Percentiles rank a stretch among this genome's conserved stretches.
Conservation (phyloP, 768 basidiomycete species). For the Amanita subjunquillea region DNA sequence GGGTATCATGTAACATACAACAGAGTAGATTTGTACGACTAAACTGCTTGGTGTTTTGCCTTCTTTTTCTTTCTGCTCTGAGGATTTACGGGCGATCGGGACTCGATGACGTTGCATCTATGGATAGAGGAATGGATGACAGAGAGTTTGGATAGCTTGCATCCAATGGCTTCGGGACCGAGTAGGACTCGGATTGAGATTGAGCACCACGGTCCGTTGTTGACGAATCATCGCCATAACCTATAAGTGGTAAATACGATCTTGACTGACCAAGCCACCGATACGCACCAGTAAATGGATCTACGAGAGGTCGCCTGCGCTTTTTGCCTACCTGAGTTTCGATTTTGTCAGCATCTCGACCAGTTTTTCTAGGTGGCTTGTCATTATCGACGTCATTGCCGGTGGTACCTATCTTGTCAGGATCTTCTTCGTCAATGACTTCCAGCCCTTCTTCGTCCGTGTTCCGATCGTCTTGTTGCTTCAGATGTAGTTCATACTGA, state of each 20-base stretch:
- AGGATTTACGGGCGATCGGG: conserved; percentile 5
- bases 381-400: conserved; percentile 9
- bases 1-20: background rate
- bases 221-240: conserved; percentile 23
- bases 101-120: conserved; percentile 3
- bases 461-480: conserved; percentile 33
- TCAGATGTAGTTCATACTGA: conserved; percentile 48
- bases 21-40: conserved; percentile 1
- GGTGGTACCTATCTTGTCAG: too few species aligned
- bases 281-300: conserved; percentile 54
- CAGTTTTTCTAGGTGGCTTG: conserved; percentile 14
- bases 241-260: conserved; percentile 11
- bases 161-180: conserved; percentile 1
- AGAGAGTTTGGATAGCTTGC: conserved; percentile 3
- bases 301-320: conserved; percentile 42
- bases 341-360: background rate
- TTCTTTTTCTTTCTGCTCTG: conserved; percentile 12
- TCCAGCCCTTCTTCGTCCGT: conserved; percentile 29
- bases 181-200: background rate
- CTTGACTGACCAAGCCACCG: background rate
- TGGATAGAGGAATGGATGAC: background rate
- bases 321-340: conserved; percentile 18
- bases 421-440: conserved; percentile 26
- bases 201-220: background rate
- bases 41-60: conserved; percentile 21